A percentile compares a stretch with the other conserved stretches of the same genome.
Evolutionary conservation across 164 flowering plant species (phyloP).

Genomic region (Tinospora cordifolia): DNA sequence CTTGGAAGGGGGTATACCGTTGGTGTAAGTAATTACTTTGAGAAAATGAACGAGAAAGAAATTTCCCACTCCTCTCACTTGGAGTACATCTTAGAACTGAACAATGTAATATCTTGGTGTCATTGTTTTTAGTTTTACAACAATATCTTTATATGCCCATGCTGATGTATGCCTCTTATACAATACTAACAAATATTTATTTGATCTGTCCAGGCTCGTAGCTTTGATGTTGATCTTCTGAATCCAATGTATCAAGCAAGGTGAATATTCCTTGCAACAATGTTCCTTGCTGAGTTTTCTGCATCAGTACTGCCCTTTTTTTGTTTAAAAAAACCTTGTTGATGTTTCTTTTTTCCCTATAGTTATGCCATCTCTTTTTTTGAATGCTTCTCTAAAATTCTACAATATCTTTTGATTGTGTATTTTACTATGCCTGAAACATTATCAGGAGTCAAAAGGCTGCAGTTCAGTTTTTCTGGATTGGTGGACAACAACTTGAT

Average conservation of each 20-base stretch:
- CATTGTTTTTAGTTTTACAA: no score
- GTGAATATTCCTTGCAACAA: constrained; percentile 28
- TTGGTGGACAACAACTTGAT: constrained; percentile 62
- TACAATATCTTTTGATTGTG: neutral
- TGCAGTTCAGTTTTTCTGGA: constrained; percentile 76
- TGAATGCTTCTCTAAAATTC: neutral
- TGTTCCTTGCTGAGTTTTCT: neutral
- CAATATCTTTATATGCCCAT: neutral
- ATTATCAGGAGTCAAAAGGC: constrained; percentile 56
- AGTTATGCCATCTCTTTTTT: neutral
- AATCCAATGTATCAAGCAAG: constrained; percentile 86
- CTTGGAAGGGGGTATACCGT: no score
- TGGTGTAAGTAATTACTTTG: no score
- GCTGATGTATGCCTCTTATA: neutral
- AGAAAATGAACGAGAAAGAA: no score
- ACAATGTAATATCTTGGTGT: no score
- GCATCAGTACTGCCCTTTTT: no score
- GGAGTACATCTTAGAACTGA: no score
- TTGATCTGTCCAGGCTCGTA: constrained; percentile 50
- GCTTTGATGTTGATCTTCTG: constrained; percentile 48
- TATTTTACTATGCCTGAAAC: neutral
- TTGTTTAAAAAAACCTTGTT: neutral
- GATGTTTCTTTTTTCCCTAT: neutral
- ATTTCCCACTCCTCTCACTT: no score
- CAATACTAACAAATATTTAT: constrained; percentile 1